phyloP scores from a whole-genome alignment of 306 rosid species.

The Cucumis hystrix region DNA sequence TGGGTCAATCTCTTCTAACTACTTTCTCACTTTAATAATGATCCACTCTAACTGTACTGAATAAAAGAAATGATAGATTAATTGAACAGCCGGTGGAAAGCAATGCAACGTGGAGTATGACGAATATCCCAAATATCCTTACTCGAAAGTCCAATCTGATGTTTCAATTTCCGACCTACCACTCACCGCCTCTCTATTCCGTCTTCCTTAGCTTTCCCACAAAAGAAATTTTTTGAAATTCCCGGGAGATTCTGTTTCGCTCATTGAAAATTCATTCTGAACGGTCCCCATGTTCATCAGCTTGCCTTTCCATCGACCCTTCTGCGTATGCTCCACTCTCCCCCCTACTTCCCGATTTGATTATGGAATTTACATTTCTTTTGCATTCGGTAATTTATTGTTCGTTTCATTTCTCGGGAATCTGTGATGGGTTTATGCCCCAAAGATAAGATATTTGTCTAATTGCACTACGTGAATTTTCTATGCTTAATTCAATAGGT shows the following conservation, averaged over 20 bases:
- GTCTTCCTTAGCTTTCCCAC: not conserved
- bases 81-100: not conserved
- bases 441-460: not conserved
- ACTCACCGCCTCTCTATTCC: not conserved
- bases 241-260: not conserved
- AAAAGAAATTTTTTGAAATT: not conserved
- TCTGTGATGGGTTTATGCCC: not conserved
- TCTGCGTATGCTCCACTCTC: constrained; percentile 10
- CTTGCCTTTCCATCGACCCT: constrained; percentile 12
- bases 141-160: not conserved
- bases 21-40: too few relatives aligned
- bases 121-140: not conserved
- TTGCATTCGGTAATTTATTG: not conserved
- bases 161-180: not conserved
- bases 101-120: not conserved
- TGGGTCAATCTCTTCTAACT: too few relatives aligned
- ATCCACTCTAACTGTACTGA: too few relatives aligned
- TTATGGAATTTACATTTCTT: not conserved
- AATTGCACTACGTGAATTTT: not conserved
- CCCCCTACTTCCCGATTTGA: not conserved
- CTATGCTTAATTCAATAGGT: not conserved
- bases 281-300: constrained; percentile 21
- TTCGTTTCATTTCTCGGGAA: not conserved
- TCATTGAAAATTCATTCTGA: not conserved
- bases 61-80: too few relatives aligned